Evolutionary conservation across 2,329 filamentous ascomycete species (phyloP).

Genomic region (Fusarium miscanthi): DNA sequence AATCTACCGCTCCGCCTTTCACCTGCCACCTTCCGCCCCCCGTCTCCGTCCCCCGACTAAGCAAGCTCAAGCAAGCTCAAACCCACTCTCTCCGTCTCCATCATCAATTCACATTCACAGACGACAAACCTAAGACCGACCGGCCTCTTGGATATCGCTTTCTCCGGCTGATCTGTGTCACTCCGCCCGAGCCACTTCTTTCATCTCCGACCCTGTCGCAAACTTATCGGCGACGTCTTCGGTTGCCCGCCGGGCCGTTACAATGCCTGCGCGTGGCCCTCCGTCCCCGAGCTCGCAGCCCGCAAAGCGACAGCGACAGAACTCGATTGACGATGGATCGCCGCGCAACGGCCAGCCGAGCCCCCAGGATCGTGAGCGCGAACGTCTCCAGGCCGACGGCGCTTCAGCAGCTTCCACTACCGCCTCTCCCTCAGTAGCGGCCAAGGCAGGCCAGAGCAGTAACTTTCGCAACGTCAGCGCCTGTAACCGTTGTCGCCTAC

Average conservation of each 20-base stretch:
- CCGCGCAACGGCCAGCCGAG: constrained; percentile 49
- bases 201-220: constrained; percentile 21
- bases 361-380: constrained; percentile 40
- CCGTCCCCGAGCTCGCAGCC: constrained; percentile 63
- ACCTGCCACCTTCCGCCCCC: constrained; percentile 26
- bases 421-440: constrained; percentile 40
- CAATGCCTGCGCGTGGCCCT: constrained; percentile 60
- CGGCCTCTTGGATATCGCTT: constrained; percentile 5
- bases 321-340: constrained; percentile 62
- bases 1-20: constrained; percentile 30
- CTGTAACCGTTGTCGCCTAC: constrained; percentile 89
- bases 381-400: constrained; percentile 47
- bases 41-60: constrained; percentile 31
- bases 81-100: constrained; percentile 23
- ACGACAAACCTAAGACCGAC: background rate
- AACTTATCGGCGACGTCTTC: constrained; percentile 36
- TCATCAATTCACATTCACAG: constrained; percentile 29
- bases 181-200: constrained; percentile 4
- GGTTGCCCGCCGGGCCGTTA: constrained; percentile 46
- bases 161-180: constrained; percentile 6
- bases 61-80: constrained; percentile 21
- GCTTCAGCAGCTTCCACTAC: constrained; percentile 46
- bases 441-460: constrained; percentile 68
- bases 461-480: constrained; percentile 90
- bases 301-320: constrained; percentile 67